Evolutionary conservation across 306 rosid genomes (phyloP), one percentile per base, ranked within the genome.

Genomic region (Dicorynia guianensis): DNA sequence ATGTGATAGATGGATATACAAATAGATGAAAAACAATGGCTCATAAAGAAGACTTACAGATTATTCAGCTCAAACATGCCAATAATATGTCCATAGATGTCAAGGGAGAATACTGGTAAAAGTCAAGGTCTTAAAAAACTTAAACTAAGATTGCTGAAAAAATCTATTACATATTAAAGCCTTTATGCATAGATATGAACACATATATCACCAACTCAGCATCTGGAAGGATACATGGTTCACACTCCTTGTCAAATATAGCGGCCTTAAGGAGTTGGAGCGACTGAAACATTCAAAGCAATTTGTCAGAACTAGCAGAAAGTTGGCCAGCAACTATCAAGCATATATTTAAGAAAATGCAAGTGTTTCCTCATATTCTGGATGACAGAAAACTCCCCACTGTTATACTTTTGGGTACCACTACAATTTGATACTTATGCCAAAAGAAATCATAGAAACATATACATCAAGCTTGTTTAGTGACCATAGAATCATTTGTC

Each of bases 1-100:
- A 67, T 36, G 69, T 39, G 76, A 25, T 25, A 61, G 56, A 86
- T 53, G 74, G 75, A 36, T 10, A 39, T 25, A 53, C 30, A 71
- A 74, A 61, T 65, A 62, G 67, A 52, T 50, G 39, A 57, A 59
- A 76, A 62, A 52, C 34, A 52, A 66, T 49, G 59, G 15, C 10
- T 25, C 7, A 67, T 67, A 65, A 63, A 58, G 2, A 71, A 52
- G 36, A 52, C 90, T 91, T 89, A 92, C 97, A 95, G 97, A 87
- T 95, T 90, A 77, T 92, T 95, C 85, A 89, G 90, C 92, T 95
- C 98, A 81, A 87, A 95, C 97, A 95, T 89, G 91, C 97, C 98
- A 18, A 95, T 92, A 78, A 95, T 87, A 64, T 90, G 96, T 49
- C 98, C 98, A 79, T 88, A 92, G 25, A 91, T 86, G 73, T 95